These are phyloP conservation scores for Calycina marina DNA, from an alignment of 2,329 filamentous ascomycete species.

Conservation along the genomic window DNA sequence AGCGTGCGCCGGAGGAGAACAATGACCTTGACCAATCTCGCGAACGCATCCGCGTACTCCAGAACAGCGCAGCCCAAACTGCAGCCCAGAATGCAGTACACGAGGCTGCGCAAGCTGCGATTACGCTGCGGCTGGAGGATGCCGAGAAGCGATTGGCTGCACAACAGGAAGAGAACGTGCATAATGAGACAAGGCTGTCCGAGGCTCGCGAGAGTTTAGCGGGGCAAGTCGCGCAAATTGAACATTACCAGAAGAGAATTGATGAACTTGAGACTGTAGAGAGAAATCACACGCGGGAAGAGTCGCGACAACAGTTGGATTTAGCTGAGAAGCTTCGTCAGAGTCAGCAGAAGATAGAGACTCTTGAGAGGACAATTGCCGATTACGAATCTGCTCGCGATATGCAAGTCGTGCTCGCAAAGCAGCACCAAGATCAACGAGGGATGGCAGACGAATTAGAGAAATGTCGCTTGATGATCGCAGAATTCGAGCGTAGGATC, in stretches of 20 bases:
- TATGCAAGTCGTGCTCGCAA: slow-evolving; percentile 7
- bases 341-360: slow-evolving; percentile 6
- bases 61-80: slow-evolving; percentile 3
- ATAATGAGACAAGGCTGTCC: slow-evolving; percentile 3
- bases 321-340: slow-evolving; percentile 6
- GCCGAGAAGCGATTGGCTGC: slow-evolving; percentile 1
- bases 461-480: slow-evolving; percentile 8
- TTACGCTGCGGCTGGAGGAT: slow-evolving; percentile 2
- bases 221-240: slow-evolving; percentile 3
- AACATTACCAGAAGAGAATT: slow-evolving; percentile 4
- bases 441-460: slow-evolving; percentile 4
- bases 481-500: slow-evolving; percentile 9
- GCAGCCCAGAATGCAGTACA: slow-evolving; percentile 4
- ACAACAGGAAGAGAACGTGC: slow-evolving; percentile 5
- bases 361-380: slow-evolving; percentile 9
- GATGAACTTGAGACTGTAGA: slow-evolving; percentile 5
- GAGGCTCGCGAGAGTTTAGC: slow-evolving; percentile 3
- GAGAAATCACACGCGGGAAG: slow-evolving; percentile 3
- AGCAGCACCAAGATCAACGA: slow-evolving; percentile 5
- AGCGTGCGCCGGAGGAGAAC: slow-evolving; percentile 2
- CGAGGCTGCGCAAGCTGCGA: slow-evolving; percentile 3
- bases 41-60: slow-evolving; percentile 1
- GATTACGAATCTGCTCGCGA: slow-evolving; percentile 7
- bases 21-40: slow-evolving; percentile 5
- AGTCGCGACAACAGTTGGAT: slow-evolving; percentile 3